Percentiles rank a stretch among this genome's conserved stretches.
These are phyloP conservation scores for Macrotyloma uniflorum DNA, from an alignment of 306 rosid genomes.

Conservation along the genomic window DNA sequence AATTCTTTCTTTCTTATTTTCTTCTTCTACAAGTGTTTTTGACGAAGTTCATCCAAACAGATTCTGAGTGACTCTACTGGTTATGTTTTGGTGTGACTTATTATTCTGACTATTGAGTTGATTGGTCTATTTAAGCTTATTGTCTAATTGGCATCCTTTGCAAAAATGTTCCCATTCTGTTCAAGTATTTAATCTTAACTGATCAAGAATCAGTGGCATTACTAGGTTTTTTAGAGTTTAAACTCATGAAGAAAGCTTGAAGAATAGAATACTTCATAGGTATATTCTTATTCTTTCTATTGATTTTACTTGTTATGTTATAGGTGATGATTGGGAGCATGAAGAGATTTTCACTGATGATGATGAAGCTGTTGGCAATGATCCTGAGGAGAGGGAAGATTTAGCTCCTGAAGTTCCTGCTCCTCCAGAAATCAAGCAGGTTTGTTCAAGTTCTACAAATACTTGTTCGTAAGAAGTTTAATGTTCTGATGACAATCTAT, in stretches of 20 bases:
- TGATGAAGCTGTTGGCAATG: slow-evolving; percentile 85
- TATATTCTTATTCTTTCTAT: not conserved
- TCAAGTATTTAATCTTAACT: slow-evolving; percentile 15
- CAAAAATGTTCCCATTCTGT: not conserved
- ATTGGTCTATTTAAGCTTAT: not conserved
- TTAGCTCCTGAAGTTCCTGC: slow-evolving; percentile 91
- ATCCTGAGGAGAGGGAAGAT: slow-evolving; percentile 91
- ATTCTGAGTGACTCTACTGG: not conserved
- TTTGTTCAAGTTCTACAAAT: slow-evolving; percentile 31
- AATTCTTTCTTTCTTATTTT: too few species aligned
- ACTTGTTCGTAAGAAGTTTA: not conserved
- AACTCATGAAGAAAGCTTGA: slow-evolving; percentile 6
- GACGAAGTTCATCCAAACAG: too few species aligned
- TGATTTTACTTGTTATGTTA: not conserved
- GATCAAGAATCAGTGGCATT: not conserved
- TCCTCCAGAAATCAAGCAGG: slow-evolving; percentile 93
- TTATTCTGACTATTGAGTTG: not conserved
- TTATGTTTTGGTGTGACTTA: not conserved
- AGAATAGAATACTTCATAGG: not conserved
- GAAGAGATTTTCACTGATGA: slow-evolving; percentile 93
- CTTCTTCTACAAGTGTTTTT: too few species aligned
- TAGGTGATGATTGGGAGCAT: slow-evolving; percentile 97
- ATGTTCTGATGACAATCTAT: not conserved
- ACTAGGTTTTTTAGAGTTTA: not conserved
- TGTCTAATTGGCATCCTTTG: not conserved